These are phyloP conservation scores for Populus alba DNA, from an alignment of 345 rosid species.

Conservation along the genomic window DNA sequence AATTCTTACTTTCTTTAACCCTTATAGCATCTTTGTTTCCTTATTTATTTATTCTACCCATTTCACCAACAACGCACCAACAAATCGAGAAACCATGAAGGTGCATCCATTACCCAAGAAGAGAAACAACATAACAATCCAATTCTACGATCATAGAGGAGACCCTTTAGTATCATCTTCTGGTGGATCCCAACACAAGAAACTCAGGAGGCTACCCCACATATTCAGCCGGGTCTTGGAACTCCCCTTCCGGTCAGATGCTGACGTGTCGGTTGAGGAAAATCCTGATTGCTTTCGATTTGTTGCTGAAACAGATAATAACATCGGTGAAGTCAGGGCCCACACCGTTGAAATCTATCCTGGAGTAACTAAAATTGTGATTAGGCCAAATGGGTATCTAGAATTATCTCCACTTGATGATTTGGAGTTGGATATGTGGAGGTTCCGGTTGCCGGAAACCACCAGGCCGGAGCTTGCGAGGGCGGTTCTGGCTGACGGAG, in stretches of 20 bases:
- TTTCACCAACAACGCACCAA: neutral
- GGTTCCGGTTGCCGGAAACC: conserved; percentile 80
- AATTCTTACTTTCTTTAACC: conserved; percentile 13
- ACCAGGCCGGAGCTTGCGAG: conserved; percentile 91
- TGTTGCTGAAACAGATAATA: conserved; percentile 68
- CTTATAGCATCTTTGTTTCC: conserved; percentile 24
- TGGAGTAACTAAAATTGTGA: conserved; percentile 80
- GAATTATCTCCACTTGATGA: conserved; percentile 56
- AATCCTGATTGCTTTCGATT: conserved; percentile 69
- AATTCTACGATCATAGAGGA: conserved; percentile 32
- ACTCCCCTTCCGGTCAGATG: conserved; percentile 87
- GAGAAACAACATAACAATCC: conserved; percentile 61
- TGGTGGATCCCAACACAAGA: conserved; percentile 58
- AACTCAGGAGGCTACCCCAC: conserved; percentile 88
- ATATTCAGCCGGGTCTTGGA: conserved; percentile 84
- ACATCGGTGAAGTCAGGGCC: conserved; percentile 62
- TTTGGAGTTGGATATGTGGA: conserved; percentile 91
- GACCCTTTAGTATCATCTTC: conserved; percentile 18
- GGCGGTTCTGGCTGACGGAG: conserved; percentile 66
- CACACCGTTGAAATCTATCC: conserved; percentile 82
- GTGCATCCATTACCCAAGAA: conserved; percentile 69
- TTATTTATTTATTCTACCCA: conserved; percentile 22
- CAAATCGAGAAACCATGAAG: conserved; percentile 52
- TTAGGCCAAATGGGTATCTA: conserved; percentile 62
- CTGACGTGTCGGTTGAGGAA: conserved; percentile 81